Percentiles rank a stretch among this genome's conserved stretches.
phyloP scores from a whole-genome alignment of 2,329 filamentous ascomycete genomes.

The Ceratocystis cubensis region DNA sequence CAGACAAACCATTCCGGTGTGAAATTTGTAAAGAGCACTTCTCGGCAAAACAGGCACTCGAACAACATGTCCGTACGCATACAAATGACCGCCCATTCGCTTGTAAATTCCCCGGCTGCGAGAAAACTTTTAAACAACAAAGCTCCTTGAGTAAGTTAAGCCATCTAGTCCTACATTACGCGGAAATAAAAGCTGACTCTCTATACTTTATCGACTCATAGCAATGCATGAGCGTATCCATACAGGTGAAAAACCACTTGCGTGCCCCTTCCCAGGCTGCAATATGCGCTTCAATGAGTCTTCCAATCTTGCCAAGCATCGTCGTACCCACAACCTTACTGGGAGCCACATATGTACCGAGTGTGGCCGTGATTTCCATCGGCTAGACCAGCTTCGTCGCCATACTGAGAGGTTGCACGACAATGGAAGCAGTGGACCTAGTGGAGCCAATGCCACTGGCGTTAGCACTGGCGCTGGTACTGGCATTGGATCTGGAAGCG shows the following conservation, averaged over 20 bases:
- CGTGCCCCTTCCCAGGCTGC: slow-evolving; percentile 40
- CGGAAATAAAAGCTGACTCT: slow-evolving; percentile 3
- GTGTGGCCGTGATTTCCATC: slow-evolving; percentile 46
- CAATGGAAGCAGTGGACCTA: slow-evolving; percentile 21
- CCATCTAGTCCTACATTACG: no score
- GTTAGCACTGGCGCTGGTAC: neutral
- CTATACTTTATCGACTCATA: slow-evolving; percentile 25
- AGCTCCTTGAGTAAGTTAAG: slow-evolving; percentile 47
- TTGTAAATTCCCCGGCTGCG: slow-evolving; percentile 40
- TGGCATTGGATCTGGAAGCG: slow-evolving; percentile 3
- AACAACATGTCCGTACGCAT: slow-evolving; percentile 55
- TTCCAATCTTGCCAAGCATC: slow-evolving; percentile 54
- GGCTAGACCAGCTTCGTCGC: slow-evolving; percentile 48
- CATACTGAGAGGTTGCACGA: slow-evolving; percentile 30
- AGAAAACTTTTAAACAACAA: slow-evolving; percentile 52
- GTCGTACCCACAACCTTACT: slow-evolving; percentile 45
- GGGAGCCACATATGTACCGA: slow-evolving; percentile 40
- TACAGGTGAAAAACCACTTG: slow-evolving; percentile 50
- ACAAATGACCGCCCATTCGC: slow-evolving; percentile 52
- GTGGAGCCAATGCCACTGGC: neutral
- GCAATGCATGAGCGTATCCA: slow-evolving; percentile 57
- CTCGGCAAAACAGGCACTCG: slow-evolving; percentile 54
- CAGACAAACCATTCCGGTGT: slow-evolving; percentile 49
- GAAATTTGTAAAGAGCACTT: slow-evolving; percentile 44
- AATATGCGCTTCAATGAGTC: slow-evolving; percentile 50